Base-by-base conservation (phyloP, 2,329 filamentous ascomycete species). In the Aspergillus japonicus region DNA sequence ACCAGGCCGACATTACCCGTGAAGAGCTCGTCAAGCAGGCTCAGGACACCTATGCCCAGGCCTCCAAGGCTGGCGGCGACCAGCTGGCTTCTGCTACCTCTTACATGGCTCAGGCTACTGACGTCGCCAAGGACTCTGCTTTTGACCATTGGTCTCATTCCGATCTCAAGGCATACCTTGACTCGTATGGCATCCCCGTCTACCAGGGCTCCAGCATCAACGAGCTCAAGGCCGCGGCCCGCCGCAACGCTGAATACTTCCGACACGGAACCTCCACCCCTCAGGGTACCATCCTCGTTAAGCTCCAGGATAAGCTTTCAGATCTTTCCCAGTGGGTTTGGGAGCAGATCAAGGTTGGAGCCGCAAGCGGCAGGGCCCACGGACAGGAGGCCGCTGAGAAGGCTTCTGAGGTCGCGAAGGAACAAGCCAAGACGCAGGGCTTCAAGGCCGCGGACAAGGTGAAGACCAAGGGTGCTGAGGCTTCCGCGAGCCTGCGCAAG, bases 111-210 rank as follows among this genome's bases (percentile, higher is more conserved):
- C 79, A 86, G 60, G 86, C 86, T 29, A 91, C 90, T 4, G 83
- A 83, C 58, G 72, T 83, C 10, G 88, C 82, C 51, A 92, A 91
- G 79, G 80, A 86, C 51, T 81, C 76, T 24, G 80, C 84, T 1
- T 94, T 94, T 64, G 86, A 92, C 55, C 85, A 85, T 0, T 94
- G 90, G 90, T 89, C 82, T 24, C 79, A 82, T 53, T 83, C 81
- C 47, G 89, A 94, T 26, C 80, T 95, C 62, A 93, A 94, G 81
- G 79, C 85, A 1, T 94, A 93, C 70, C 84, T 94, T 6, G 90
- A 94, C 71, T 89, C 86, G 62, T 94, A 92, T 64, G 91, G 91
- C 42, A 79, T 94, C 47, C 82, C 83, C 56, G 79, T 84, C 47
- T 88, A 87, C 48, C 88, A 91, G 72, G 87, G 87, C 5, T 87